Base-by-base conservation (phyloP, 2,329 filamentous ascomycete genomes). In the Huntiella moniliformis region DNA sequence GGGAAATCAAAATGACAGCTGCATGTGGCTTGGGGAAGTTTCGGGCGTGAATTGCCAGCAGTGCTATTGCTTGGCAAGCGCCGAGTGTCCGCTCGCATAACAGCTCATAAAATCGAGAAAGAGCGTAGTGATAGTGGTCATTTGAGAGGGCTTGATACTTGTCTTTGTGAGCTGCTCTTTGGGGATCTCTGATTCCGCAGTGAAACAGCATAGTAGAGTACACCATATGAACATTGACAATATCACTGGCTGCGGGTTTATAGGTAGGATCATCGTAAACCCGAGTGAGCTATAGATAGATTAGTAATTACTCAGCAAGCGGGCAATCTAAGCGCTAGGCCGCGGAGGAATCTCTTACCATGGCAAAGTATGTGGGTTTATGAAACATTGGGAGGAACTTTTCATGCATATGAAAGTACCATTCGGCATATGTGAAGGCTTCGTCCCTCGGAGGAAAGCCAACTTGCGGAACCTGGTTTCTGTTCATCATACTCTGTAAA, bases 1-100 rank as follows among this genome's bases (percentile, higher is more conserved):
- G 67, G 44, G 73, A 74, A 31, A 71, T 71, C 50, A 87, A 67
- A 52, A 80, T 70, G 61, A 77, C 79, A 45, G 79, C 81, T 37
- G 79, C 75, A 10, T 81, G 82, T 1, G 84, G 82, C 54, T 87
- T 85, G 28, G 82, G 81, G 49, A 91, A 86, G 43, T 75, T 77
- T 49, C 84, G 75, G 3, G 83, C 71, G 57, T 88, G 81, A 3
- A 73, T 62, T 49, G 76, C 77, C 13, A 92, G 74, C 61, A 91
- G 63, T 8, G 77, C 67, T 54, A 91, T 59, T 3, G 81, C 83
- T 58, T 91, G 82, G 5, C 86, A 67, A 44, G 82, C 74, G 39
- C 74, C 65, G 11, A 86, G 61, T 0, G 73, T 74, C 47, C 72
- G 72, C 13, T 74, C 73, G 4, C 65, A 65, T 11, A 74, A 61